Percentiles rank a stretch among this genome's conserved stretches.
Evolutionary conservation across 2,329 filamentous ascomycete genomes (phyloP).

Genomic region (Penicillium sp.): DNA sequence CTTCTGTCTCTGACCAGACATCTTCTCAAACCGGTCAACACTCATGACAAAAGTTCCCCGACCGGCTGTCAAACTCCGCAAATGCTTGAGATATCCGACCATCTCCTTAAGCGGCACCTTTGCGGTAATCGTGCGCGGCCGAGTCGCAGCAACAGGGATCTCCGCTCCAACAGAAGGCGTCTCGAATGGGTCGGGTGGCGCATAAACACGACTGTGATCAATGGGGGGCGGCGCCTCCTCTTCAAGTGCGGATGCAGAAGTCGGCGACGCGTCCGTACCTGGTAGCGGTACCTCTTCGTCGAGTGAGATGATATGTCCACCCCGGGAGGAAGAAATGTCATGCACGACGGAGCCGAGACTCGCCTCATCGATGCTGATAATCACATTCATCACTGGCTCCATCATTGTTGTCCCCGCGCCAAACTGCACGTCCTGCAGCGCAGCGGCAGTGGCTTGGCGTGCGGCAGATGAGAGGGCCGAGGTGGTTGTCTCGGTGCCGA

Average conservation of each 20-base stretch:
- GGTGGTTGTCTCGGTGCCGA: slow-evolving; percentile 57
- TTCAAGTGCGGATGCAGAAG: slow-evolving; percentile 7
- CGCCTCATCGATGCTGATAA: slow-evolving; percentile 75
- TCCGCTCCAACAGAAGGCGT: slow-evolving; percentile 19
- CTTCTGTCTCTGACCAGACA: slow-evolving; percentile 53
- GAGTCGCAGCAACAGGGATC: slow-evolving; percentile 27
- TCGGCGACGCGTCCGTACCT: slow-evolving; percentile 19
- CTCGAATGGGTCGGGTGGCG: slow-evolving; percentile 73
- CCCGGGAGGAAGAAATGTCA: slow-evolving; percentile 64
- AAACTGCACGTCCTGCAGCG: slow-evolving; percentile 50
- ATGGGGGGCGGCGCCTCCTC: slow-evolving; percentile 43
- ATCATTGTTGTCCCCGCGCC: slow-evolving; percentile 55
- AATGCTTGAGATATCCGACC: slow-evolving; percentile 83
- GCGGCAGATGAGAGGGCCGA: slow-evolving; percentile 60
- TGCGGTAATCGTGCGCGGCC: slow-evolving; percentile 63
- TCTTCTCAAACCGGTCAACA: slow-evolving; percentile 61
- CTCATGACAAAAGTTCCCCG: slow-evolving; percentile 69
- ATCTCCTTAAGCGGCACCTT: slow-evolving; percentile 91
- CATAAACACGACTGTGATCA: slow-evolving; percentile 68
- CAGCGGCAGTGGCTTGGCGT: slow-evolving; percentile 58
- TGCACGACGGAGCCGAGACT: slow-evolving; percentile 75
- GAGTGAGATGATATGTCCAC: slow-evolving; percentile 65
- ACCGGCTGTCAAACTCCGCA: slow-evolving; percentile 80
- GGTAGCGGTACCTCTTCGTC: slow-evolving; percentile 41
- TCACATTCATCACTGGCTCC: slow-evolving; percentile 87